Evolutionary conservation across 2,329 filamentous ascomycete genomes (phyloP), one percentile per base, ranked within the genome.

Genomic region (Cryphonectria naterciae): DNA sequence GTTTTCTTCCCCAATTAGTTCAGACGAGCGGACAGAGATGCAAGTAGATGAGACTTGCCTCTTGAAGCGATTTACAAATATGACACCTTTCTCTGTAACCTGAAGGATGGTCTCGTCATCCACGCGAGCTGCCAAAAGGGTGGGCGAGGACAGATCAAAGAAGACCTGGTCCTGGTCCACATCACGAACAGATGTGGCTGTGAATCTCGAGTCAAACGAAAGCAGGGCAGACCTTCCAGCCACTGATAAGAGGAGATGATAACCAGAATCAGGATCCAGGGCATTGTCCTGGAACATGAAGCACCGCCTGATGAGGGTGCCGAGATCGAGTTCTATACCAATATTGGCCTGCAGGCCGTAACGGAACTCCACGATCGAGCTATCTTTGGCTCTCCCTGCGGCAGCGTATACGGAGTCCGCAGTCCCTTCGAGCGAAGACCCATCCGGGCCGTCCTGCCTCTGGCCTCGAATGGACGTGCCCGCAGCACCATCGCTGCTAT

Each of bases 261-360:
- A 81, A 0, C 79, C 78, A n/a, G 75, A 72, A 7, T 77, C 75
- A n/a, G 61, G 46, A 11, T 54, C 61, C 2, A 72, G 72, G 10
- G 73, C 62, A 17, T 76, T 73, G 37, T 76, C 75, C 0, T 78
- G 79, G 43, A 91, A 83, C 17, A 85, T 80, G 88, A 89, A 91
- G 22, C 83, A 85, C 64, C 85, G 81, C 66, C 83, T 85, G 43
- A 88, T 83, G 1, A 83, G 81, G 8, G 81, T 81, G 10, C 80
- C 81, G 60, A 84, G 85, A 32, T 87, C 85, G 15, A 89, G 81
- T 32, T 89, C 86, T 6, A 89, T 76, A 1, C 87, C 89, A 74
- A 93, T 88, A 69, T 87, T 88, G 25, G 91, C 93, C 76, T 92
- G 88, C 39, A 93, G 81, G 4, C 93, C 93, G 78, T 89, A 85